These are phyloP conservation scores for Perkinsus olseni DNA, from an alignment of 169 alveolate genomes.

Conservation along the genomic window DNA sequence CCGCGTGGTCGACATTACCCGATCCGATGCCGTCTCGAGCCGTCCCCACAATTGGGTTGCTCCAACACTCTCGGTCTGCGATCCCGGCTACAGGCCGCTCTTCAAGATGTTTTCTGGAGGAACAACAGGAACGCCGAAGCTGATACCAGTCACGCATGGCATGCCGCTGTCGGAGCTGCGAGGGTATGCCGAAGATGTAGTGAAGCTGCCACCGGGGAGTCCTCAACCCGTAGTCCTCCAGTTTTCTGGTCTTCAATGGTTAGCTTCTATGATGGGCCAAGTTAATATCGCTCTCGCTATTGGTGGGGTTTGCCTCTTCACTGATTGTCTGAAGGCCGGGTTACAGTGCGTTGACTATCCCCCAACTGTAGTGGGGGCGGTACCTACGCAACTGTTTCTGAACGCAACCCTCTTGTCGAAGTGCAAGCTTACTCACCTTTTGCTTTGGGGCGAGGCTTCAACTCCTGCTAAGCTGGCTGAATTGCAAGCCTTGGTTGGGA, in stretches of 20 bases:
- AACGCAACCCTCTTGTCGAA: neutral
- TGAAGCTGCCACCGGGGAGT: neutral
- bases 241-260: neutral
- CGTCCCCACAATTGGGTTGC: neutral
- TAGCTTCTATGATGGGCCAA: neutral
- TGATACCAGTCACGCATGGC: neutral
- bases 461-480: neutral
- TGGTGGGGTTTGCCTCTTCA: neutral
- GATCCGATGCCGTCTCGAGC: neutral
- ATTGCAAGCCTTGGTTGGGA: neutral
- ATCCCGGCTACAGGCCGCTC: neutral
- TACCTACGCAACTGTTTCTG: neutral
- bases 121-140: neutral
- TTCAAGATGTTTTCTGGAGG: neutral
- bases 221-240: neutral
- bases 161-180: neutral
- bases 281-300: neutral
- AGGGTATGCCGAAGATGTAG: neutral
- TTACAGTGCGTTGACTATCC: neutral
- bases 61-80: neutral
- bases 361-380: neutral
- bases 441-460: neutral
- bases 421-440: neutral
- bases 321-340: neutral
- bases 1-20: neutral